phyloP scores from a whole-genome alignment of 2,329 filamentous ascomycete genomes.

The Colletotrichum tamarilloi region DNA sequence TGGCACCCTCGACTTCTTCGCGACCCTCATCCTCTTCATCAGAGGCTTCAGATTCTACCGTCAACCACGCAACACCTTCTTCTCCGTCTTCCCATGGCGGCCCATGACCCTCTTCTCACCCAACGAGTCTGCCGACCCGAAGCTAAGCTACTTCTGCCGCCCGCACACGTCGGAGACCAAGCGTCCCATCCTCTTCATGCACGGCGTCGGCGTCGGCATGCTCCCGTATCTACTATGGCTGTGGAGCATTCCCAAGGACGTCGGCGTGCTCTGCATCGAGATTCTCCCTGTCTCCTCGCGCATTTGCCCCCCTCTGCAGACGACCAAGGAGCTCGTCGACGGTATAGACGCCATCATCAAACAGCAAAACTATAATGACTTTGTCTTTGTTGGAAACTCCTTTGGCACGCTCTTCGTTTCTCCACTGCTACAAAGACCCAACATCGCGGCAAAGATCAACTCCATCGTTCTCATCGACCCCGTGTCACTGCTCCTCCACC shows the following conservation, averaged over 20 bases:
- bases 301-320: slow-evolving; percentile 58
- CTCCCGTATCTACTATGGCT: slow-evolving; percentile 71
- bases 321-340: slow-evolving; percentile 34
- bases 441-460: slow-evolving; percentile 56
- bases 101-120: slow-evolving; percentile 59
- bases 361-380: slow-evolving; percentile 65
- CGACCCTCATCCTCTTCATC: slow-evolving; percentile 56
- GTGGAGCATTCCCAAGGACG: slow-evolving; percentile 55
- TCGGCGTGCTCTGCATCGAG: slow-evolving; percentile 74
- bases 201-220: slow-evolving; percentile 77
- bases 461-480: slow-evolving; percentile 67
- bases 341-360: slow-evolving; percentile 60
- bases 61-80: slow-evolving; percentile 45
- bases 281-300: slow-evolving; percentile 74
- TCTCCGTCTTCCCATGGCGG: slow-evolving; percentile 68
- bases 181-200: slow-evolving; percentile 74
- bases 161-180: slow-evolving; percentile 68
- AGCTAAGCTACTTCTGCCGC: slow-evolving; percentile 73
- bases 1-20: slow-evolving; percentile 59
- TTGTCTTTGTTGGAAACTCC: slow-evolving; percentile 72
- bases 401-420: slow-evolving; percentile 73
- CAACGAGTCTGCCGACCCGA: slow-evolving; percentile 58
- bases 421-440: slow-evolving; percentile 52
- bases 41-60: slow-evolving; percentile 64
- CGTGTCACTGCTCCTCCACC: slow-evolving; percentile 75